A percentile compares a stretch with the other conserved stretches of the same genome.
Evolutionary conservation across 352 stramenopile species (phyloP).

Genomic region (Phytophthora ramorum): DNA sequence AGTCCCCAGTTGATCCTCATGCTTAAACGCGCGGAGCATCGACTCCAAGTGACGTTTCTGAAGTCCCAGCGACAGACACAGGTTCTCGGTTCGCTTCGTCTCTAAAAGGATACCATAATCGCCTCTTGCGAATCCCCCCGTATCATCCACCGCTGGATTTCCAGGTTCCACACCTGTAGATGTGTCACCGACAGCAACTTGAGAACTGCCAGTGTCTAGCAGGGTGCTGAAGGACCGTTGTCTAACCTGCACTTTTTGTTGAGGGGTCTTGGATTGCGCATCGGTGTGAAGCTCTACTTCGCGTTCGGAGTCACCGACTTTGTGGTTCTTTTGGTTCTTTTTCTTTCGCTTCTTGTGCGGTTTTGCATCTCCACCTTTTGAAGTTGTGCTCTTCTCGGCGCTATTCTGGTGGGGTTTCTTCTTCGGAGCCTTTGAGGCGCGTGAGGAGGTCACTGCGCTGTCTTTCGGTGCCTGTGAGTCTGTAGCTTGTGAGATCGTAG

Average conservation of each 20-base stretch:
- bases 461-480: constrained; percentile 1
- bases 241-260: constrained; percentile 19
- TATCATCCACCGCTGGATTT: background rate
- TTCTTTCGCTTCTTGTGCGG: constrained; percentile 12
- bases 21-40: constrained; percentile 46
- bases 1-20: constrained; percentile 54
- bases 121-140: constrained; percentile 42
- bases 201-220: constrained; percentile 13
- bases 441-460: background rate
- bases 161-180: background rate
- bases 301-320: background rate
- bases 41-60: constrained; percentile 46
- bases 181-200: constrained; percentile 3
- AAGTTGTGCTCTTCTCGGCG: constrained; percentile 1
- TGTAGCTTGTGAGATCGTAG: background rate
- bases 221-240: constrained; percentile 11
- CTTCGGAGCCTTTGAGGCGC: background rate
- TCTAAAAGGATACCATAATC: constrained; percentile 61
- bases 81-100: constrained; percentile 49
- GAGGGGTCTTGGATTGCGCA: background rate
- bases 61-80: constrained; percentile 63
- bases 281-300: constrained; percentile 7
- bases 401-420: constrained; percentile 28
- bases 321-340: background rate
- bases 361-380: constrained; percentile 9